These are phyloP conservation scores for Trametes cingulata DNA, from an alignment of 768 basidiomycete species.

Conservation along the genomic window DNA sequence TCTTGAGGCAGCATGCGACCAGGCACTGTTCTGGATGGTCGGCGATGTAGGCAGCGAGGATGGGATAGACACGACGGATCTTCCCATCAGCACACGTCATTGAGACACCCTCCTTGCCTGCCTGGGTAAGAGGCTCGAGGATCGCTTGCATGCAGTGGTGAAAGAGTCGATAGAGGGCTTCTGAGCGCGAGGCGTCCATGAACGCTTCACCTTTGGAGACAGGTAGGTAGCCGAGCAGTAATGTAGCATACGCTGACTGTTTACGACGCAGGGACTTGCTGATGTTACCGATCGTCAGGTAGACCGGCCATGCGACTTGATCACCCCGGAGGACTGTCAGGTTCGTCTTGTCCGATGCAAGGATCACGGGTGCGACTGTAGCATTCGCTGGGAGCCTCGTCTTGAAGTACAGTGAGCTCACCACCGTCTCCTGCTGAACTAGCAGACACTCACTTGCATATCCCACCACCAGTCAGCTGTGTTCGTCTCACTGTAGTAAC, in stretches of 20 bases:
- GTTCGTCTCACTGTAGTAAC: slow-evolving; percentile 11
- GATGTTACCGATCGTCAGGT: slow-evolving; percentile 25
- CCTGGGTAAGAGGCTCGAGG: slow-evolving; percentile 34
- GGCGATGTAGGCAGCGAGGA: slow-evolving; percentile 41
- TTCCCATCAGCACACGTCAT: slow-evolving; percentile 41
- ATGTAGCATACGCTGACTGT: slow-evolving; percentile 11
- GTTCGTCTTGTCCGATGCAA: slow-evolving; percentile 33
- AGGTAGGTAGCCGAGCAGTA: slow-evolving; percentile 28
- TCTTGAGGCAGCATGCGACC: slow-evolving; percentile 27
- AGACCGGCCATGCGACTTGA: slow-evolving; percentile 21
- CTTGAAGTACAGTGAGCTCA: slow-evolving; percentile 5
- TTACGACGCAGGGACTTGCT: slow-evolving; percentile 20
- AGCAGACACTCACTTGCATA: slow-evolving; percentile 21
- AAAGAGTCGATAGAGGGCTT: slow-evolving; percentile 35
- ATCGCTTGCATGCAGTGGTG: slow-evolving; percentile 39
- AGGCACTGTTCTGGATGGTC: slow-evolving; percentile 51
- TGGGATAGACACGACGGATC: slow-evolving; percentile 35
- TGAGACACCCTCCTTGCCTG: slow-evolving; percentile 33
- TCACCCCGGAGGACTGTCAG: slow-evolving; percentile 24
- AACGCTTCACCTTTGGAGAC: slow-evolving; percentile 6
- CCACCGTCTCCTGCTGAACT: neutral
- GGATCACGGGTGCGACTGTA: slow-evolving; percentile 29
- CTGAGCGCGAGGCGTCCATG: neutral
- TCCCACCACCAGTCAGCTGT: slow-evolving; percentile 30
- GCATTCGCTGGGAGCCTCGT: slow-evolving; percentile 16